Conservation (phyloP, 1,139 yeast genomes). For the Starmera stellimalicola region DNA sequence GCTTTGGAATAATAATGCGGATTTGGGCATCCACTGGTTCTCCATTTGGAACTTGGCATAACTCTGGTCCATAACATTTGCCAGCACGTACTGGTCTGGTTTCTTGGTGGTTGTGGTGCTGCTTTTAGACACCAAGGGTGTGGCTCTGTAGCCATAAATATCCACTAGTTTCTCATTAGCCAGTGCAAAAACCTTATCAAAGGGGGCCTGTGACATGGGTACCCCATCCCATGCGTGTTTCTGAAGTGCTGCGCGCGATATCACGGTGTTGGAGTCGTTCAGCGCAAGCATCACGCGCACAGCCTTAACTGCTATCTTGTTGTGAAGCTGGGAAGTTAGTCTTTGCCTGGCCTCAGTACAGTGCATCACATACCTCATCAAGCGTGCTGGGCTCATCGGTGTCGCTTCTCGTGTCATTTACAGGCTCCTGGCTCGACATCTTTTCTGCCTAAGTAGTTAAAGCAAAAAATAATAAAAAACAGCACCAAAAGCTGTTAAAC, state of each 20-base stretch:
- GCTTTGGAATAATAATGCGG: slow-evolving; percentile 11
- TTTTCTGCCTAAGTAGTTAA: too few relatives aligned
- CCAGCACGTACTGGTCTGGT: slow-evolving; percentile 11
- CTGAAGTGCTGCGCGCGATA: slow-evolving; percentile 15
- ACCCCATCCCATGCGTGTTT: slow-evolving; percentile 14
- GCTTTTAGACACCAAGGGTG: slow-evolving; percentile 9
- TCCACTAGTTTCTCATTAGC: slow-evolving; percentile 13
- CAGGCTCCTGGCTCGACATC: too few relatives aligned
- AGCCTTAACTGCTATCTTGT: slow-evolving; percentile 5
- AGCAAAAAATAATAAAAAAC: too few relatives aligned
- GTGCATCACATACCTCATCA: too few relatives aligned
- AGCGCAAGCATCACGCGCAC: slow-evolving; percentile 17
- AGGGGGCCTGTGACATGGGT: slow-evolving; percentile 7
- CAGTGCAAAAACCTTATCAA: slow-evolving; percentile 8
- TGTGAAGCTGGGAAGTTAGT: too few relatives aligned
- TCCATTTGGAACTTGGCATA: slow-evolving; percentile 12
- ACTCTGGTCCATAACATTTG: slow-evolving; percentile 7
- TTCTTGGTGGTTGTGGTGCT: slow-evolving; percentile 3
- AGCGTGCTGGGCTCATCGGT: too few relatives aligned
- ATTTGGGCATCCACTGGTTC: slow-evolving; percentile 7
- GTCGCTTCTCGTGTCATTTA: too few relatives aligned
- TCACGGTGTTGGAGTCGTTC: slow-evolving; percentile 12
- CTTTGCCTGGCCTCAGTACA: too few relatives aligned
- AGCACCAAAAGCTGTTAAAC: too few relatives aligned
- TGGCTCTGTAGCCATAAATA: slow-evolving; percentile 11